Base-by-base conservation (phyloP, 2,329 filamentous ascomycete genomes). In the Ceratocystis variospora region DNA sequence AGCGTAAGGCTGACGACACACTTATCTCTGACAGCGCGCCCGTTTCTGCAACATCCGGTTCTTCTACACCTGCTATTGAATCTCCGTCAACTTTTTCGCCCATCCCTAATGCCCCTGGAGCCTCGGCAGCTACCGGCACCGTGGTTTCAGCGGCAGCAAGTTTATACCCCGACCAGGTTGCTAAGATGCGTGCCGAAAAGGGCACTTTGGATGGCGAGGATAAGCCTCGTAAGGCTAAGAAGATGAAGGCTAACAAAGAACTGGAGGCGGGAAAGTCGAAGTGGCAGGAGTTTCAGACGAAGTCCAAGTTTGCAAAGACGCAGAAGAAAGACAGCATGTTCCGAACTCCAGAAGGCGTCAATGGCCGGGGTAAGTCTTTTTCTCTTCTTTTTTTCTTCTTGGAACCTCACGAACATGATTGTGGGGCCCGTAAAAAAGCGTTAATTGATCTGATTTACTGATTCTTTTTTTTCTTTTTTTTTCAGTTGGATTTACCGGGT, bases 281-380 rank as follows among this genome's bases (percentile, higher is more conserved):
- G 74, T 99, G 94, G 94, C 88, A 96, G 74, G 89, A 95, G 70
- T 99, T 96, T 75, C 88, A 86, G 70, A 80, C 82, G 72, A 96
- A 95, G 75, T 83, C 81, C 61, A 92, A 90, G 73, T 79, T 84
- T 70, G 83, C 80, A 70, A 87, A 87, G 74, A 70, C 77, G 3
- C 76, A 78, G 53, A 93, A 93, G 78, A 96, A 96, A 77, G 90
- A 96, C 62, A 96, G 90, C 80, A 96, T 96, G 92, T 96, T 96
- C 75, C 86, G 92, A 61, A 96, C 92, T 2, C 90, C 91, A 0
- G 91, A 96, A 41, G 87, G 90, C 68, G 83, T 94, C 28, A 84
- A 90, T 72, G 92, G 89, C 67, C 84, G 91, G 87, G 92, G 92
- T 96, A 78, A 71, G 81, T 59, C 48, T 37, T 5, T 22, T 48